phyloP scores from a whole-genome alignment of 345 rosid species.

The Hibiscus syriacus region DNA sequence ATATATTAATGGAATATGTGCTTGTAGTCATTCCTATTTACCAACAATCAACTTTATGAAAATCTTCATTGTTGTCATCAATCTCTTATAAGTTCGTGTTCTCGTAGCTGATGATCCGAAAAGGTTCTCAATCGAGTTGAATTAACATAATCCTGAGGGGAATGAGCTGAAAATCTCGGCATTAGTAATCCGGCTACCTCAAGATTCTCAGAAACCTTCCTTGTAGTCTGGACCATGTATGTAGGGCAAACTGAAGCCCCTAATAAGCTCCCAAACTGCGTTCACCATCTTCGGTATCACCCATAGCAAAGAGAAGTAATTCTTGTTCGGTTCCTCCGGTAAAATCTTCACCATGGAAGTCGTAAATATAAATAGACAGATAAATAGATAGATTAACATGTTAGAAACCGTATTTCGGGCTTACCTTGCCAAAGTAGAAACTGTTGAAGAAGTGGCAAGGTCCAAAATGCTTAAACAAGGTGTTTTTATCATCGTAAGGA shows the following conservation, averaged over 20 bases:
- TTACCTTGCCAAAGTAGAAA: constrained; percentile 40
- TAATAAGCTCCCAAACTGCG: constrained; percentile 56
- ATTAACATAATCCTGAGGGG: constrained; percentile 50
- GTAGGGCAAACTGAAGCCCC: constrained; percentile 43
- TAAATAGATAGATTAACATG: too few relatives aligned
- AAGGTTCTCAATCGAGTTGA: constrained; percentile 35
- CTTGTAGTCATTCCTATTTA: background rate
- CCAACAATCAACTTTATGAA: background rate
- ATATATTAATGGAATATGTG: background rate
- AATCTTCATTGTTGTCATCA: background rate
- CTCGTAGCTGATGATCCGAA: constrained; percentile 2
- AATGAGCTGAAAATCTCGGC: constrained; percentile 58
- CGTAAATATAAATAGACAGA: background rate
- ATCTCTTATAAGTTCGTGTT: background rate
- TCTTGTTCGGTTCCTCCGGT: constrained; percentile 62
- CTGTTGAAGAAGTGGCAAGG: constrained; percentile 31
- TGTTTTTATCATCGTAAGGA: constrained; percentile 43
- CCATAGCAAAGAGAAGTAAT: constrained; percentile 46
- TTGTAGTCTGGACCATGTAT: constrained; percentile 18
- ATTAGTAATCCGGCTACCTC: constrained; percentile 40
- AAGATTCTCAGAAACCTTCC: constrained; percentile 23
- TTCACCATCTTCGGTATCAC: constrained; percentile 32
- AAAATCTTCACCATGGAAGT: constrained; percentile 28
- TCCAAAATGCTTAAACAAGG: constrained; percentile 40
- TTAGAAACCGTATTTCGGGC: background rate